Evolutionary conservation across 306 rosid genomes (phyloP).

Genomic region (Neltuma alba): DNA sequence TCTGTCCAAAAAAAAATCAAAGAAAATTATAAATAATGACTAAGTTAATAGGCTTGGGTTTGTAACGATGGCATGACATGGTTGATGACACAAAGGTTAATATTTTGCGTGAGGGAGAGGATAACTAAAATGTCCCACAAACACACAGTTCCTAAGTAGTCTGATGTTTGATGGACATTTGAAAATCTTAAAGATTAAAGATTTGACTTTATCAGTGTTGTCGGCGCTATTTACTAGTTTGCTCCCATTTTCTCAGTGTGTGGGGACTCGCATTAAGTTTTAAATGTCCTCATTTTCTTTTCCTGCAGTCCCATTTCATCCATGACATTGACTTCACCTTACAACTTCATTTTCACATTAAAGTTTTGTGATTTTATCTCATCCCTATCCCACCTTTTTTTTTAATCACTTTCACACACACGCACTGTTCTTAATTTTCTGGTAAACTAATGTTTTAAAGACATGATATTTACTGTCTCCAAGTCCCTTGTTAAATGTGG

Average conservation of each 20-base stretch:
- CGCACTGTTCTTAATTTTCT: neutral
- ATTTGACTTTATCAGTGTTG: neutral
- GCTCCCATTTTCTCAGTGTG: slow-evolving; percentile 11
- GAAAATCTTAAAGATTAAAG: neutral
- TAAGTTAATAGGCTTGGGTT: neutral
- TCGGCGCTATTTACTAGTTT: slow-evolving; percentile 1
- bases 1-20: neutral
- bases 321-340: neutral
- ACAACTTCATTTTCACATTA: neutral
- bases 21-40: neutral
- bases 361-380: slow-evolving; percentile 2
- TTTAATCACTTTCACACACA: neutral
- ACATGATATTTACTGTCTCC: slow-evolving; percentile 3
- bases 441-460: neutral
- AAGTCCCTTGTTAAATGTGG: neutral
- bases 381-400: neutral
- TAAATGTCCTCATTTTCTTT: neutral
- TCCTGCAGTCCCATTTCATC: neutral
- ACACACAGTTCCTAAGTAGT: neutral
- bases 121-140: neutral
- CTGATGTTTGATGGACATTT: slow-evolving; percentile 11
- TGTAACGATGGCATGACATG: slow-evolving; percentile 3
- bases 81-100: neutral
- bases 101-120: slow-evolving; percentile 9
- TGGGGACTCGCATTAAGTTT: slow-evolving; percentile 12